These are phyloP conservation scores for Kentomonas sorsogonicus DNA, from an alignment of 208 protist genomes.

Conservation along the genomic window DNA sequence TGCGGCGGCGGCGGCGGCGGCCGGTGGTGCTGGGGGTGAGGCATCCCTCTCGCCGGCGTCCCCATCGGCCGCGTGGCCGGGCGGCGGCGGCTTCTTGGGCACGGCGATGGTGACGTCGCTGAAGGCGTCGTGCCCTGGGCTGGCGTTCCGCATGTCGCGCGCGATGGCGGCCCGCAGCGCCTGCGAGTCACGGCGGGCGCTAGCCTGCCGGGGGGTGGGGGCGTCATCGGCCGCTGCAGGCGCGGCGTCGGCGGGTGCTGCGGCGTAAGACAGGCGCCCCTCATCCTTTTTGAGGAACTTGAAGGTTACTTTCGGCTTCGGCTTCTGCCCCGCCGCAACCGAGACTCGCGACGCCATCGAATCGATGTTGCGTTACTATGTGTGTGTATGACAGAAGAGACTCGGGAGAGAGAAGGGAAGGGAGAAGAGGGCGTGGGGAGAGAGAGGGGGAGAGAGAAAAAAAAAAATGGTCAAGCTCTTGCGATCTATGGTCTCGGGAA, in stretches of 20 bases:
- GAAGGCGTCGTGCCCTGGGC: conserved; percentile 71
- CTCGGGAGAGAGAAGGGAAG: not conserved
- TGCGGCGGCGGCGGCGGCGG: conserved; percentile 11
- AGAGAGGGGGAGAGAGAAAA: too few species aligned
- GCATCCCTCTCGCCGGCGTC: too few species aligned
- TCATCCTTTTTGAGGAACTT: conserved; percentile 82
- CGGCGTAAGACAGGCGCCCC: conserved; percentile 73
- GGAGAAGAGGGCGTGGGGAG: too few species aligned
- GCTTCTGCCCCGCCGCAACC: conserved; percentile 57
- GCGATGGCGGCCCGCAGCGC: conserved; percentile 80
- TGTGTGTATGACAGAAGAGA: conserved; percentile 6
- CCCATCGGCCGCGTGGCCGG: conserved; percentile 16
- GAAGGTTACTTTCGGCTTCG: conserved; percentile 65
- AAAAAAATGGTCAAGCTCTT: too few species aligned
- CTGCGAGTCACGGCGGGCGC: conserved; percentile 57
- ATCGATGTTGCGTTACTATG: too few species aligned
- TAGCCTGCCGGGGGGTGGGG: conserved; percentile 4
- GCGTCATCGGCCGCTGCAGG: conserved; percentile 5
- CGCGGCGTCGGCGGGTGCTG: conserved; percentile 12
- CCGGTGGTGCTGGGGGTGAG: too few species aligned
- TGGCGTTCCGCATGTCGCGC: conserved; percentile 74
- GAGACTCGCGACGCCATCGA: conserved; percentile 48
- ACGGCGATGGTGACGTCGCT: conserved; percentile 77
- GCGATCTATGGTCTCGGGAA: too few species aligned
- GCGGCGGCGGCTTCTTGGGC: conserved; percentile 64